Conservation (phyloP, 768 basidiomycete genomes). For the Suillus placidus region DNA sequence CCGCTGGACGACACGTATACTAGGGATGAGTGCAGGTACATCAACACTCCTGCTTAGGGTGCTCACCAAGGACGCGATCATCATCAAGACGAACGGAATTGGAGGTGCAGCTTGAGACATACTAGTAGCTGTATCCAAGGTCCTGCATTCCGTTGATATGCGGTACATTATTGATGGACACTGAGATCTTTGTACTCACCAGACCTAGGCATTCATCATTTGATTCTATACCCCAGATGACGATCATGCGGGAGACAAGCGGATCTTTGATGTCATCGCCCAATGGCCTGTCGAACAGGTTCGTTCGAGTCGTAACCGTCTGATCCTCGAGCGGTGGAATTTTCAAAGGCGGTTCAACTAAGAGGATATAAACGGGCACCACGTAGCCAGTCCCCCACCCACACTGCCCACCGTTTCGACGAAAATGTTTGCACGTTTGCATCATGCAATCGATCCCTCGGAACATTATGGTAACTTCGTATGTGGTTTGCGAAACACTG, state of each 20-base stretch:
- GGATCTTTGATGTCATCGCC: background rate
- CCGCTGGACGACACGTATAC: too few relatives aligned
- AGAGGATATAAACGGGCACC: background rate
- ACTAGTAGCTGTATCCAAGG: too few relatives aligned
- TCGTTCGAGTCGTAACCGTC: background rate
- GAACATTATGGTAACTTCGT: background rate
- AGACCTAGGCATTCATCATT: background rate
- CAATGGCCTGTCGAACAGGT: background rate
- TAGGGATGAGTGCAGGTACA: too few relatives aligned
- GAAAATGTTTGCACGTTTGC: background rate
- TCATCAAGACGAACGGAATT: too few relatives aligned
- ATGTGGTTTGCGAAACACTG: background rate
- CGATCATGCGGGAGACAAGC: background rate
- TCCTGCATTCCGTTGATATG: too few relatives aligned
- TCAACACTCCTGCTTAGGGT: too few relatives aligned
- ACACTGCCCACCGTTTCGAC: background rate
- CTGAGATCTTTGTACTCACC: background rate
- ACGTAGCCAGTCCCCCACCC: background rate
- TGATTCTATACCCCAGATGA: background rate
- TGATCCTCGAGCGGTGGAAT: background rate
- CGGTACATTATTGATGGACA: background rate
- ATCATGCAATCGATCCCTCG: background rate
- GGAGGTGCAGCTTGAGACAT: too few relatives aligned
- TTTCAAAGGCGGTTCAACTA: too few relatives aligned
- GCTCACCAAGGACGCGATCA: too few relatives aligned